Percentiles rank a stretch among this genome's conserved stretches.
phyloP scores from a whole-genome alignment of 805 yeast species.

The Scheffersomyces coipomensis region DNA sequence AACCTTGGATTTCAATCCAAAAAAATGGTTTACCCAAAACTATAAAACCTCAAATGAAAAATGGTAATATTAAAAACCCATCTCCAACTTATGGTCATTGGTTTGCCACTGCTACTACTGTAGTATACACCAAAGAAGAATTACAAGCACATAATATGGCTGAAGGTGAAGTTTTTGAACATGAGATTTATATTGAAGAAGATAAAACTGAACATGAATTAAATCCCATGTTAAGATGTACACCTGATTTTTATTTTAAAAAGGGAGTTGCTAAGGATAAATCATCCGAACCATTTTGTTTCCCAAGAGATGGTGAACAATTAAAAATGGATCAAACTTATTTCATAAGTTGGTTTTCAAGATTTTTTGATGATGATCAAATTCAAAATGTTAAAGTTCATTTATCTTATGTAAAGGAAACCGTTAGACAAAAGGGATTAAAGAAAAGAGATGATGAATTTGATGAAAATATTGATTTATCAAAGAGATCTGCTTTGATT shows the following conservation, averaged over 20 bases:
- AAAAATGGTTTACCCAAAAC: conserved; percentile 81
- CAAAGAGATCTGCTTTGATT: conserved; percentile 31
- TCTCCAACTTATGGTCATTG: conserved; percentile 74
- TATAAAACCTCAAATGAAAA: conserved; percentile 69
- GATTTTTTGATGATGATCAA: conserved; percentile 49
- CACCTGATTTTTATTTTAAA: conserved; percentile 69
- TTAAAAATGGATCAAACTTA: conserved; percentile 63
- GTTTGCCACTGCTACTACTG: conserved; percentile 68
- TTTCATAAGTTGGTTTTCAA: conserved; percentile 80
- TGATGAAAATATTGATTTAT: conserved; percentile 1
- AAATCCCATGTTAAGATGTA: conserved; percentile 82
- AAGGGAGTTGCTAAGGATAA: conserved; percentile 60
- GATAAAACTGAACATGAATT: conserved; percentile 69
- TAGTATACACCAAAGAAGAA: conserved; percentile 55
- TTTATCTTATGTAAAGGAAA: conserved; percentile 62
- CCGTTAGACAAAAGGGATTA: conserved; percentile 54
- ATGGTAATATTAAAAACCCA: conserved; percentile 65
- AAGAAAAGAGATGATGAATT: conserved; percentile 32
- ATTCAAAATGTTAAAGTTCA: conserved; percentile 66
- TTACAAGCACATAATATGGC: conserved; percentile 73
- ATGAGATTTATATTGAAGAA: conserved; percentile 58
- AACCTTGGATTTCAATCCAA: conserved; percentile 79
- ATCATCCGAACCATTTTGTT: conserved; percentile 78
- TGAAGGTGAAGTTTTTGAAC: conserved; percentile 55
- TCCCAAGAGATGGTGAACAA: conserved; percentile 63